These are phyloP conservation scores for Aspergillus pseudoviridinutans DNA, from an alignment of 2,329 filamentous ascomycete genomes.

Conservation along the genomic window DNA sequence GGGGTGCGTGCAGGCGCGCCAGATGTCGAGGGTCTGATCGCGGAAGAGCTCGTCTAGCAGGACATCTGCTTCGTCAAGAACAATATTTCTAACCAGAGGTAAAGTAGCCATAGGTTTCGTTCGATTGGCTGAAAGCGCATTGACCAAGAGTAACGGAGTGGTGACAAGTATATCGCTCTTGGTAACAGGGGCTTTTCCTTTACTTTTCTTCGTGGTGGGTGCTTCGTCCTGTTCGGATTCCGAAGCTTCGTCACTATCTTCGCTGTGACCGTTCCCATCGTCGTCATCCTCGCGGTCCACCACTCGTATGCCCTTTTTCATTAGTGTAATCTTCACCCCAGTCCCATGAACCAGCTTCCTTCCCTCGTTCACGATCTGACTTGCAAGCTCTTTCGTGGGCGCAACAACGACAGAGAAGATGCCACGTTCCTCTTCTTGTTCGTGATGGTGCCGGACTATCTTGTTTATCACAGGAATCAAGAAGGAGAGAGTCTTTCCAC, in stretches of 20 bases:
- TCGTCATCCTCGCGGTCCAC: slow-evolving; percentile 45
- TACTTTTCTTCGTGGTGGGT: slow-evolving; percentile 21
- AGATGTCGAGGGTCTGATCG: slow-evolving; percentile 80
- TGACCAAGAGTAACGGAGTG: slow-evolving; percentile 73
- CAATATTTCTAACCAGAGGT: slow-evolving; percentile 66
- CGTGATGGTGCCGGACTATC: slow-evolving; percentile 54
- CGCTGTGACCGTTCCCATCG: slow-evolving; percentile 37
- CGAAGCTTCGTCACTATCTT: slow-evolving; percentile 35
- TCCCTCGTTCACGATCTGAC: slow-evolving; percentile 78
- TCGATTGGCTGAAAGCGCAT: slow-evolving; percentile 57
- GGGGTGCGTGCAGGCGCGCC: slow-evolving; percentile 70
- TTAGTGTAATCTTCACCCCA: slow-evolving; percentile 71
- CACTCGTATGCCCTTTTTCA: slow-evolving; percentile 80
- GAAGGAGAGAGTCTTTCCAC: slow-evolving; percentile 93
- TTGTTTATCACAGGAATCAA: slow-evolving; percentile 80
- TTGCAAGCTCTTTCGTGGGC: slow-evolving; percentile 75
- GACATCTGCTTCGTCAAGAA: slow-evolving; percentile 93
- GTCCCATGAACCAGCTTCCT: slow-evolving; percentile 75
- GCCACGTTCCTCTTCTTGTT: slow-evolving; percentile 53
- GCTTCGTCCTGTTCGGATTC: slow-evolving; percentile 36
- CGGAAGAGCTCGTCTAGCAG: slow-evolving; percentile 87
- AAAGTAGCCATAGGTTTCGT: slow-evolving; percentile 49
- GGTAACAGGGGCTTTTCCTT: slow-evolving; percentile 49
- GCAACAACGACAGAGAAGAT: slow-evolving; percentile 69
- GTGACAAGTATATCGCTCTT: slow-evolving; percentile 77